Base-by-base conservation (phyloP, 2,329 filamentous ascomycete species). In the Coniochaeta sp. region DNA sequence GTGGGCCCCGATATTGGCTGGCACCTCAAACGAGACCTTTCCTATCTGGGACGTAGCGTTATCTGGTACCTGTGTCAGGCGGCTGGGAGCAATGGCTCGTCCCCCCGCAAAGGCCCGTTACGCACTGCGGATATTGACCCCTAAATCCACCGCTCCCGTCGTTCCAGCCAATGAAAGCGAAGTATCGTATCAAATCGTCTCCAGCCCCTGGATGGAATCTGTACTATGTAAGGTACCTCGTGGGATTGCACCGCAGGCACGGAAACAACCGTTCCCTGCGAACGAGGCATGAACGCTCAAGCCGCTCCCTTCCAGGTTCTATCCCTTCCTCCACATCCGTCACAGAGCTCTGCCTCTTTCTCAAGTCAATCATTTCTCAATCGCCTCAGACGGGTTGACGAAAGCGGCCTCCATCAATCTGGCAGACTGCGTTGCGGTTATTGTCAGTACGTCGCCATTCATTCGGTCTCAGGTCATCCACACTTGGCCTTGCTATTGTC, bases 361-460 rank as follows among this genome's bases (percentile, higher is more conserved):
- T 55, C 38, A 61, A n/a, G 38, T 34, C 55, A 36, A 60, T 62
- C 59, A 57, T 61, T n/a, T n/a, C n/a, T 61, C 58, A 40, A 54
- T 58, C 61, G 34, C 34, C 34, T 36, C 54, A 36, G 26, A 52
- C 16, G 14, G n/a, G 22, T 58, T 44, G 54, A 61, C 36, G 33
- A 57, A 55, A 54, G 44, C 61, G 43, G 43, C 43, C 43, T 47
- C 43, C 43, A 47, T 24, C 43, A 22, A 9, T 5, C 43, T 14
- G 14, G 43, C 43, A 47, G 19, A 47, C 19, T 14, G 38, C 11
- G 43, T 47, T 24, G 19, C 43, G 8, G 24, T 47, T 24, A 1
- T 47, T 47, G 8, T 24, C 2, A 60, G 52, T 56, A 54, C 58
- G 62, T 62, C 60, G 58, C 36, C 64, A 64, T 58, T 64, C 64